phyloP scores from a whole-genome alignment of 2,329 filamentous ascomycete genomes.

The Neocatenulostroma microsporum region DNA sequence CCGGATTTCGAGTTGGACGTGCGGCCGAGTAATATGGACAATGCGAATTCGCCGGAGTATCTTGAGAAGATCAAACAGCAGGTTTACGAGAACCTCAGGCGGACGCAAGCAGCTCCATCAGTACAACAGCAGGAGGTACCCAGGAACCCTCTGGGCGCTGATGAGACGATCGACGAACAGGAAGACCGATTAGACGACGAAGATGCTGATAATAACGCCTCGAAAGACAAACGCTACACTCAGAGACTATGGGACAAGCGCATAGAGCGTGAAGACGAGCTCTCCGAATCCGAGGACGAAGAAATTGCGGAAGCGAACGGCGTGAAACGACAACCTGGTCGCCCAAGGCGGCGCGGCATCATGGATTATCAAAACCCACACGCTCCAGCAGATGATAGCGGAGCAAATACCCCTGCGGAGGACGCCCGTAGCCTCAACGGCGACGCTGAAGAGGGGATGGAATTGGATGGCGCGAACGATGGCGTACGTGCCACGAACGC shows the following conservation, averaged over 20 bases:
- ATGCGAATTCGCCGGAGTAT: slow-evolving; percentile 61
- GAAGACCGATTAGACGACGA: slow-evolving; percentile 60
- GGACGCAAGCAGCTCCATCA: slow-evolving; percentile 53
- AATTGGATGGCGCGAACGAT: slow-evolving; percentile 20
- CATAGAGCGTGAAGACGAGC: slow-evolving; percentile 64
- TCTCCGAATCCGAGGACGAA: slow-evolving; percentile 84
- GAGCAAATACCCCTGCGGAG: slow-evolving; percentile 34
- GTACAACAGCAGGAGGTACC: slow-evolving; percentile 60
- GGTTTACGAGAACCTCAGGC: slow-evolving; percentile 59
- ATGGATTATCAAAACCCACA: slow-evolving; percentile 55
- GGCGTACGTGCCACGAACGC: slow-evolving; percentile 15
- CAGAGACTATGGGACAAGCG: slow-evolving; percentile 75
- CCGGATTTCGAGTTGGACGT: slow-evolving; percentile 64
- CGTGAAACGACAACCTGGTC: slow-evolving; percentile 48
- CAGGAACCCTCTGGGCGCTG: slow-evolving; percentile 47
- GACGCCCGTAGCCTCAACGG: slow-evolving; percentile 25
- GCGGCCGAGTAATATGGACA: slow-evolving; percentile 64
- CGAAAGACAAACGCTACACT: slow-evolving; percentile 74
- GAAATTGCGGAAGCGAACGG: slow-evolving; percentile 48
- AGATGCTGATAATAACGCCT: slow-evolving; percentile 78
- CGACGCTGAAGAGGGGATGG: slow-evolving; percentile 21
- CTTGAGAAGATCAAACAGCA: slow-evolving; percentile 59
- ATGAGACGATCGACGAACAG: slow-evolving; percentile 54
- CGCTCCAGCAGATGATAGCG: slow-evolving; percentile 45
- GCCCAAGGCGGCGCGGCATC: slow-evolving; percentile 48